Conservation (phyloP, 495 filamentous ascomycete species). For the Bathelium albidoporum region DNA sequence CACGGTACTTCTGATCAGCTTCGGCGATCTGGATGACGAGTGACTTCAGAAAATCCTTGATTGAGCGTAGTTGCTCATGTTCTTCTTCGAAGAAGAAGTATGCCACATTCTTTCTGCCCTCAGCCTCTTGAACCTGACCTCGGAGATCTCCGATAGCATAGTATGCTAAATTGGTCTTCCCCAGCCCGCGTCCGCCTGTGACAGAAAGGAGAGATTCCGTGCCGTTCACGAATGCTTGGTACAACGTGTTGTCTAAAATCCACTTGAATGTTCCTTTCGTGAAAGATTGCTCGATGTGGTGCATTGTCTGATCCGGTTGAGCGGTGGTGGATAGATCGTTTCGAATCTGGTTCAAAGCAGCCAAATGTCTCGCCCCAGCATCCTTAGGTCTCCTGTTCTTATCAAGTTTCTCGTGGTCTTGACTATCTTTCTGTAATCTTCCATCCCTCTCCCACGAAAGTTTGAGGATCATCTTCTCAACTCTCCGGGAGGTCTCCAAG, state of each 20-base stretch:
- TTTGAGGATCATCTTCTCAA: neutral
- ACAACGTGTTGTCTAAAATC: neutral
- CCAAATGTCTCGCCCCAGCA: neutral
- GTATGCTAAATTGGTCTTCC: neutral
- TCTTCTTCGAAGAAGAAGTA: slow-evolving; percentile 3
- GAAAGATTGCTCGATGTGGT: neutral
- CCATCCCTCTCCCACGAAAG: neutral
- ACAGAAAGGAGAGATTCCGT: neutral
- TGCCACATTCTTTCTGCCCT: neutral
- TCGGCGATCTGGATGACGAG: neutral
- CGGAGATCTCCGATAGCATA: neutral
- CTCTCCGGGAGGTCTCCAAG: neutral
- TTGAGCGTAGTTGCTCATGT: neutral
- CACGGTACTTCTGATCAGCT: neutral
- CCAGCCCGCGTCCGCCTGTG: neutral
- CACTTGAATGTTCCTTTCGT: neutral
- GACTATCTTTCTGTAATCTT: neutral
- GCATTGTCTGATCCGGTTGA: neutral
- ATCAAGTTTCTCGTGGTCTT: neutral
- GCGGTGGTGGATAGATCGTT: neutral
- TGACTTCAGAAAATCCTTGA: neutral
- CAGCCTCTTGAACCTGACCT: neutral
- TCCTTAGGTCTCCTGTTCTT: neutral
- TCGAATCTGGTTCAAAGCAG: neutral
- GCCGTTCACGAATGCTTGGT: neutral